Conservation (phyloP, 1,284 basidiomycete genomes). For the Waitea zeae region DNA sequence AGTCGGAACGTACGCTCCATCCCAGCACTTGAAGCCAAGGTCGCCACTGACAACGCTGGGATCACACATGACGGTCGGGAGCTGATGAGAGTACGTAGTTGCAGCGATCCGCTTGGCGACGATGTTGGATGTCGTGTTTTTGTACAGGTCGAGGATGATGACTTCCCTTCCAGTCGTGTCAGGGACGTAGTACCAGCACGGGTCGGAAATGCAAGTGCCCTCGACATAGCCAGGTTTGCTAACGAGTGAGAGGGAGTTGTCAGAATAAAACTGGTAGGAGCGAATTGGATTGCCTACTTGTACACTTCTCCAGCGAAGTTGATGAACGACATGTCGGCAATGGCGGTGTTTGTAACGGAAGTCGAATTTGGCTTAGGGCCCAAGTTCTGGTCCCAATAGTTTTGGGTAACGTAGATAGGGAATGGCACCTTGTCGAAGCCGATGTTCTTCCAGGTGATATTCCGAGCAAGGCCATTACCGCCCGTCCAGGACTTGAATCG, state of each 20-base stretch:
- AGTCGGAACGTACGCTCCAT: conserved; percentile 25
- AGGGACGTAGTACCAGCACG: conserved; percentile 38
- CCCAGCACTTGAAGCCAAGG: conserved; percentile 36
- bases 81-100: conserved; percentile 22
- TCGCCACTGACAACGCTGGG: conserved; percentile 26
- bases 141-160: conserved; percentile 37
- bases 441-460: conserved; percentile 44
- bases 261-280: background rate
- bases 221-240: conserved; percentile 31
- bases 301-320: conserved; percentile 32
- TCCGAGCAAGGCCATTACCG: conserved; percentile 34
- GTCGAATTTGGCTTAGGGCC: conserved; percentile 27
- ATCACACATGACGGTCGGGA: conserved; percentile 36
- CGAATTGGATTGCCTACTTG: conserved; percentile 25
- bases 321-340: conserved; percentile 36
- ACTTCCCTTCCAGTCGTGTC: conserved; percentile 41
- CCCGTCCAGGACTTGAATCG: conserved; percentile 58
- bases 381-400: conserved; percentile 11
- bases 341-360: conserved; percentile 31
- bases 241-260: background rate
- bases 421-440: conserved; percentile 31
- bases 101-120: conserved; percentile 28
- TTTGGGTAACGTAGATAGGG: conserved; percentile 46
- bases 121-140: conserved; percentile 30
- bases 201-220: conserved; percentile 36